Evolutionary conservation across 2,329 filamentous ascomycete genomes (phyloP).

Genomic region (Penicillium concentricum): DNA sequence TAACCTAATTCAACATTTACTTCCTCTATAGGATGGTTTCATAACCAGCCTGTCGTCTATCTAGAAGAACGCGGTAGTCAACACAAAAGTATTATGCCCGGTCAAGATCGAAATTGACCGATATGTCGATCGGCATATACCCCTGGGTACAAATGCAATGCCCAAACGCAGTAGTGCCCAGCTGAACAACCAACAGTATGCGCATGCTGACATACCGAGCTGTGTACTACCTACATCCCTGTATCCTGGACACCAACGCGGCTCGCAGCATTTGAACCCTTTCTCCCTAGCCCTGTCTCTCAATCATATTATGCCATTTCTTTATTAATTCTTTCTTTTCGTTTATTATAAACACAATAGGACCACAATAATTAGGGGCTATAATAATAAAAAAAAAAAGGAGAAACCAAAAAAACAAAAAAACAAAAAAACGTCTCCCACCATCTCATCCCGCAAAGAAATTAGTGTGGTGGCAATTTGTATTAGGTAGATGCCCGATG

Average conservation of each 20-base stretch:
- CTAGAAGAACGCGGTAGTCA: not conserved
- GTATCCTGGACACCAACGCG: not conserved
- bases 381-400: not conserved
- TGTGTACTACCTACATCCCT: not conserved
- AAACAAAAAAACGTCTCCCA: not conserved
- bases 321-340: conserved; percentile 1
- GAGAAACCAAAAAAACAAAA: not conserved
- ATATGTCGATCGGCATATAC: not conserved
- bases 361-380: no score
- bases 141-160: not conserved
- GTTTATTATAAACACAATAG: not conserved
- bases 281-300: not conserved
- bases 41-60: not conserved
- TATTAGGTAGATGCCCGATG: not conserved
- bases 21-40: not conserved
- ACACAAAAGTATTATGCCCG: not conserved
- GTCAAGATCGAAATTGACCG: not conserved
- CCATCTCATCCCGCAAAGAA: not conserved
- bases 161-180: conserved; percentile 5
- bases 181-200: not conserved
- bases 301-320: not conserved
- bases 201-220: not conserved
- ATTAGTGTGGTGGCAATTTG: not conserved
- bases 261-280: not conserved
- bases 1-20: no score